Percentiles rank a stretch among this genome's conserved stretches.
Evolutionary conservation across 1,139 yeast genomes (phyloP).

Genomic region (Sugiyamaella novakii): DNA sequence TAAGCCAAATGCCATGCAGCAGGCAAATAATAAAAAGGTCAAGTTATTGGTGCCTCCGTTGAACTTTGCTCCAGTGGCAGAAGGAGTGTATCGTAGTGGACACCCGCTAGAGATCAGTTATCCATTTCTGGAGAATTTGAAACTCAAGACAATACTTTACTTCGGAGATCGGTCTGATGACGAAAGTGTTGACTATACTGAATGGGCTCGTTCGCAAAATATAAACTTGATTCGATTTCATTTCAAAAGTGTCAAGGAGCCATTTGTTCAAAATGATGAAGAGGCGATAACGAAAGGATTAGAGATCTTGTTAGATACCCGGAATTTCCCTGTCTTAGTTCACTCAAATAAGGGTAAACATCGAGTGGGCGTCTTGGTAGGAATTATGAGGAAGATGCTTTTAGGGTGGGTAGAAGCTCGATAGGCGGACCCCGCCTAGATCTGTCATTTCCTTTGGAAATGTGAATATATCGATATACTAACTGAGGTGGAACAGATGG

Average conservation of each 20-base stretch:
- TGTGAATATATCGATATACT: no score
- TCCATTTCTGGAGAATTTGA: slow-evolving; percentile 69
- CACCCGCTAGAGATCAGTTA: slow-evolving; percentile 89
- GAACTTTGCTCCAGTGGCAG: slow-evolving; percentile 85
- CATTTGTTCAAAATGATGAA: slow-evolving; percentile 62
- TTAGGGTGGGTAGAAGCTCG: slow-evolving; percentile 63
- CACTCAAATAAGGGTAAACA: slow-evolving; percentile 97
- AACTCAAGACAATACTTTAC: slow-evolving; percentile 74
- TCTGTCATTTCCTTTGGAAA: no score
- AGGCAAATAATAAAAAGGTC: slow-evolving; percentile 5
- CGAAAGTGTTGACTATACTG: slow-evolving; percentile 61
- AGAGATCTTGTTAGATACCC: slow-evolving; percentile 61
- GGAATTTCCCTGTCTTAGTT: slow-evolving; percentile 81
- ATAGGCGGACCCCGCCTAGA: no score
- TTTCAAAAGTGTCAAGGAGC: slow-evolving; percentile 75
- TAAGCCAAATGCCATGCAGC: slow-evolving; percentile 10
- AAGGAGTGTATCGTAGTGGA: slow-evolving; percentile 85
- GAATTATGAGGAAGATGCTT: slow-evolving; percentile 76
- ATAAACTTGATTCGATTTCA: slow-evolving; percentile 63
- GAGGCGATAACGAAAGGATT: slow-evolving; percentile 63
- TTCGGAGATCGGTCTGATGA: slow-evolving; percentile 68
- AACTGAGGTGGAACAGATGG: slow-evolving; percentile 58
- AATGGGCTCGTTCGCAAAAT: slow-evolving; percentile 60
- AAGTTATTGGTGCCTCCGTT: slow-evolving; percentile 73
- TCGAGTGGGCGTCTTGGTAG: slow-evolving; percentile 88